Evolutionary conservation across 352 stramenopile species (phyloP), one percentile per base, ranked within the genome.

Genomic region (Globisporangium splendens): DNA sequence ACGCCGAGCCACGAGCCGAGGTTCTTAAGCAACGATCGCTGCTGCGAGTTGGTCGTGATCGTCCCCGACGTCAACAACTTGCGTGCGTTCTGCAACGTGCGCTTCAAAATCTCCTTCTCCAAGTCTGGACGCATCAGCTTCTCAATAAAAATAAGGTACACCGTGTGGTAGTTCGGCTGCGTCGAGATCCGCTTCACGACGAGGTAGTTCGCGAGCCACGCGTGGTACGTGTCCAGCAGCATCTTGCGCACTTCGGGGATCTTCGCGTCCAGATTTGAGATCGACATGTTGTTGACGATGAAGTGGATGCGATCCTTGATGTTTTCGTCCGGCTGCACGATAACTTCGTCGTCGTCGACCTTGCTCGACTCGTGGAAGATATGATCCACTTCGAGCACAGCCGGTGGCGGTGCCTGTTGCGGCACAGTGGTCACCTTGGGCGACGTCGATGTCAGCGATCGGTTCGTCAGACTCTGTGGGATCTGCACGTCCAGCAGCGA

Each of bases 251-350:
- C 81, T 61, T 99, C 96, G 20, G 94, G 79, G 28, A 98, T 97
- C 76, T 99, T 99, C 28, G 80, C 81, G 51, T 99, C 95, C 20
- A 99, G 74, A 68, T 99, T 99, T 22, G 86, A 96, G 54, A 97
- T 93, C 47, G 96, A 98, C 70, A 99, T 94, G 70, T 99, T 99
- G 79, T 99, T 99, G 65, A 99, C 97, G 18, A 99, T 95, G 64
- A 99, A 99, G 70, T 99, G 96, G 62, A 99, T 97, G n/a, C 96
- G 82, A 70, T 99, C 97, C 55, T 98, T 86, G 48, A 98, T 66
- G 20, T 60, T 81, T 65, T 93, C 82, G 13, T 94, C 86, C 0
- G 86, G 86, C 56, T 96, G 84, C 44, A 70, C 61, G 24, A 91
- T 68, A 13, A 66, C 70, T 65, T 89, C 78, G 28, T 74, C 56